Conservation (phyloP, 345 rosid species). For the Clarkia xantiana region DNA sequence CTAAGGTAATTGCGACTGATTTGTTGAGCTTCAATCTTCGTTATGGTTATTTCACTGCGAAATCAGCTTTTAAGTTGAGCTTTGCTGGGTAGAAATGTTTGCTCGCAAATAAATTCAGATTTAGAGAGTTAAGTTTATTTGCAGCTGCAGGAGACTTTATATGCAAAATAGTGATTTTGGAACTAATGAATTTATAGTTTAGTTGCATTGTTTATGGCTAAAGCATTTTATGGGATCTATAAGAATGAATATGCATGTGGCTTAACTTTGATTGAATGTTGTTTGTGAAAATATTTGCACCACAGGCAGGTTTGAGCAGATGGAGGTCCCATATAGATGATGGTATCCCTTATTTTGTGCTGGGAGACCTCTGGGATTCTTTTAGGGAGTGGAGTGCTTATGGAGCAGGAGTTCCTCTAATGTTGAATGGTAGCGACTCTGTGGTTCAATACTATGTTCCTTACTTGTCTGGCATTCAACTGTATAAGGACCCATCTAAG, state of each 20-base stretch:
- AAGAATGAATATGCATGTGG: too few species aligned
- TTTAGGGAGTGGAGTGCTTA: conserved; percentile 88
- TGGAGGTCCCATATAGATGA: conserved; percentile 20
- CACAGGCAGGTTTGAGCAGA: conserved; percentile 31
- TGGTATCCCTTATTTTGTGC: conserved; percentile 33
- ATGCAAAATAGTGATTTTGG: too few species aligned
- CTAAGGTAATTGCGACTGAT: conserved; percentile 31
- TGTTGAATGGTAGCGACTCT: conserved; percentile 55
- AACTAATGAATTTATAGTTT: too few species aligned
- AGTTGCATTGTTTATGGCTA: too few species aligned
- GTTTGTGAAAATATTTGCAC: conserved; percentile 7
- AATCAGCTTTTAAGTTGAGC: too few species aligned
- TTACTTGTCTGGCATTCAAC: conserved; percentile 79
- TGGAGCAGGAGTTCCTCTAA: conserved; percentile 77
- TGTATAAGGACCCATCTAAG: conserved; percentile 43
- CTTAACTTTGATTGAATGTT: not conserved
- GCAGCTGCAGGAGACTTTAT: too few species aligned
- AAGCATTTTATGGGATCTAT: too few species aligned
- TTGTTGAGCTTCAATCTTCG: too few species aligned
- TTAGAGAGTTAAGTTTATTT: too few species aligned
- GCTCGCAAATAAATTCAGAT: too few species aligned
- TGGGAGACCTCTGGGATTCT: conserved; percentile 79
- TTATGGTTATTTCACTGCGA: too few species aligned
- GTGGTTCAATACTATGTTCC: conserved; percentile 88
- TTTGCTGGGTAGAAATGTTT: too few species aligned